These are phyloP conservation scores for Gaeumannomyces sp. DNA, from an alignment of 2,329 filamentous ascomycete species.

Conservation along the genomic window DNA sequence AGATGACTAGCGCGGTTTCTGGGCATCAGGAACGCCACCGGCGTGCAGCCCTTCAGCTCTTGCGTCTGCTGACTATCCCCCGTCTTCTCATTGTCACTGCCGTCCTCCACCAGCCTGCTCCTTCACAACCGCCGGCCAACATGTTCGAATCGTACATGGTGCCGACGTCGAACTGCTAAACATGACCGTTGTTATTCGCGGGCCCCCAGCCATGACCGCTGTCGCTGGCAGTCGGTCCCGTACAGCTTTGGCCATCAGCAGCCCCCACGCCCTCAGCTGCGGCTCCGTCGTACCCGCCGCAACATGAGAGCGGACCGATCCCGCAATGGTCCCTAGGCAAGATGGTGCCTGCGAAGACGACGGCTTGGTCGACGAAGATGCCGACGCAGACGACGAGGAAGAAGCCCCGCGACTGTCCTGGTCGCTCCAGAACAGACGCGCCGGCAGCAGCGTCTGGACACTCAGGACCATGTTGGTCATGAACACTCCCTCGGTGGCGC, in stretches of 20 bases:
- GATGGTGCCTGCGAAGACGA: neutral
- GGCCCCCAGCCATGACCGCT: neutral
- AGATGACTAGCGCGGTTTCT: neutral
- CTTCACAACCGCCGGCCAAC: constrained; percentile 4
- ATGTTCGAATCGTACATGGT: constrained; percentile 8
- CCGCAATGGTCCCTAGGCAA: neutral
- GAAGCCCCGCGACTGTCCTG: neutral
- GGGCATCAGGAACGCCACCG: constrained; percentile 2
- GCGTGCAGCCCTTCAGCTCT: constrained; percentile 1
- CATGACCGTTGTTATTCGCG: neutral
- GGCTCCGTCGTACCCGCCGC: constrained; percentile 6
- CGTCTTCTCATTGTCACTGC: neutral
- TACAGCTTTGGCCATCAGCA: neutral
- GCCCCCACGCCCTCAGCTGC: constrained; percentile 4
- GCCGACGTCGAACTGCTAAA: constrained; percentile 9
- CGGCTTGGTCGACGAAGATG: neutral
- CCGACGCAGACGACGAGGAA: neutral
- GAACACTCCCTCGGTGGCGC: neutral
- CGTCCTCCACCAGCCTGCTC: neutral
- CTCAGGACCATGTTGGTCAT: constrained; percentile 7
- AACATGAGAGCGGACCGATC: neutral
- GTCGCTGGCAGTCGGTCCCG: neutral
- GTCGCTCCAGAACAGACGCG: neutral
- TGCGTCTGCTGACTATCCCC: too few species aligned
- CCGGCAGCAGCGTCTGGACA: constrained; percentile 6